Conservation (phyloP, 2,329 filamentous ascomycete genomes). For the Fusarium sp. region DNA sequence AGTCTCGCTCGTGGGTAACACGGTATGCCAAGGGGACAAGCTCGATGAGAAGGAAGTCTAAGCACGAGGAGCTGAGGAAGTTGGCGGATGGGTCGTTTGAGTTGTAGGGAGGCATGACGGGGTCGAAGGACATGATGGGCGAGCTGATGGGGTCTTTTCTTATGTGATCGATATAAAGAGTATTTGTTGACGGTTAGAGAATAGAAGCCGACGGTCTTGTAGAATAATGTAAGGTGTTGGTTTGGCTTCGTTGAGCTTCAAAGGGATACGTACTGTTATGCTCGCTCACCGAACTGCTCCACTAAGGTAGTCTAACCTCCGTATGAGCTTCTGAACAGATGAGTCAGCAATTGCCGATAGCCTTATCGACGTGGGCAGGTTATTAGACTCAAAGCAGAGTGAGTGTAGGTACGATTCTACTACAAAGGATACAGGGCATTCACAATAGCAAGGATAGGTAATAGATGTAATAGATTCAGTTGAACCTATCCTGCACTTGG, state of each 20-base stretch:
- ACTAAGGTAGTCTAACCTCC: background rate
- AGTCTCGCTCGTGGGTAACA: conserved; percentile 76
- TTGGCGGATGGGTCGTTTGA: conserved; percentile 77
- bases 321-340: conserved; percentile 1
- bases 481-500: too few relatives aligned
- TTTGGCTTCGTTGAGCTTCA: conserved; percentile 3
- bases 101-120: conserved; percentile 73
- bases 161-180: background rate
- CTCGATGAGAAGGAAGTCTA: conserved; percentile 96
- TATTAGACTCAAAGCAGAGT: too few relatives aligned
- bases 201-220: background rate
- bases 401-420: too few relatives aligned
- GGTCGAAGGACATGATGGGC: conserved; percentile 74
- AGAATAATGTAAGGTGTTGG: conserved; percentile 3
- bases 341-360: conserved; percentile 25
- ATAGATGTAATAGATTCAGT: too few relatives aligned
- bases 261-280: conserved; percentile 21
- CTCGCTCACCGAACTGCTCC: conserved; percentile 9
- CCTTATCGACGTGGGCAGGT: background rate
- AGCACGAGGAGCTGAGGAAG: conserved; percentile 82
- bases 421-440: too few relatives aligned
- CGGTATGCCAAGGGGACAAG: conserved; percentile 94
- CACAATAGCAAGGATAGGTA: too few relatives aligned
- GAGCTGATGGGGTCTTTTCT: background rate
- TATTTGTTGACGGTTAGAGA: background rate